These are phyloP conservation scores for Malus asiatica DNA, from an alignment of 306 rosid species.

Conservation along the genomic window DNA sequence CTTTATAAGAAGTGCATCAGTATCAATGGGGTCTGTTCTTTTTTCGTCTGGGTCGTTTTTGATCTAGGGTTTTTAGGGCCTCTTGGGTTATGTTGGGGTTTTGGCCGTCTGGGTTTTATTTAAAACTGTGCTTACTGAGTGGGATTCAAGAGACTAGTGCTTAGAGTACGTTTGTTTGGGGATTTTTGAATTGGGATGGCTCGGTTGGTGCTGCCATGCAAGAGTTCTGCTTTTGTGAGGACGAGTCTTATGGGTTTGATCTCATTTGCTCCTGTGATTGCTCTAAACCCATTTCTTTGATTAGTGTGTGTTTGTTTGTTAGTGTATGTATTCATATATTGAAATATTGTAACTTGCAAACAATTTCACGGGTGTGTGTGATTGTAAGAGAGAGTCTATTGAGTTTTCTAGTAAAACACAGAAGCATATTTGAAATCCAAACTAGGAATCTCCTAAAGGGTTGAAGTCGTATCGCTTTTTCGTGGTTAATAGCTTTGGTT, in stretches of 20 bases:
- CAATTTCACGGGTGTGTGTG: not conserved
- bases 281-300: constrained; percentile 4
- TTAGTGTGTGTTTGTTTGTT: not conserved
- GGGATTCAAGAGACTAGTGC: not conserved
- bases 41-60: constrained; percentile 15
- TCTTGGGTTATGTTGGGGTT: constrained; percentile 3
- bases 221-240: constrained; percentile 39
- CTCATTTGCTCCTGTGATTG: constrained; percentile 46
- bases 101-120: constrained; percentile 23
- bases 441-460: not conserved
- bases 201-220: constrained; percentile 48
- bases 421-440: not conserved
- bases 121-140: not conserved
- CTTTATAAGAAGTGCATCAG: not conserved
- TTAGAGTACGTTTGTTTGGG: constrained; percentile 11
- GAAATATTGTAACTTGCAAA: not conserved
- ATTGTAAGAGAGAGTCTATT: not conserved
- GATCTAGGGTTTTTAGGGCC: constrained; percentile 29
- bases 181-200: constrained; percentile 31
- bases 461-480: not conserved
- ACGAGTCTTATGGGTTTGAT: constrained; percentile 43
- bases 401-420: not conserved
- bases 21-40: constrained; percentile 5
- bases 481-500: not conserved
- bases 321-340: not conserved